These are phyloP conservation scores for Ceratocystis variospora DNA, from an alignment of 2,329 filamentous ascomycete species.

Conservation along the genomic window DNA sequence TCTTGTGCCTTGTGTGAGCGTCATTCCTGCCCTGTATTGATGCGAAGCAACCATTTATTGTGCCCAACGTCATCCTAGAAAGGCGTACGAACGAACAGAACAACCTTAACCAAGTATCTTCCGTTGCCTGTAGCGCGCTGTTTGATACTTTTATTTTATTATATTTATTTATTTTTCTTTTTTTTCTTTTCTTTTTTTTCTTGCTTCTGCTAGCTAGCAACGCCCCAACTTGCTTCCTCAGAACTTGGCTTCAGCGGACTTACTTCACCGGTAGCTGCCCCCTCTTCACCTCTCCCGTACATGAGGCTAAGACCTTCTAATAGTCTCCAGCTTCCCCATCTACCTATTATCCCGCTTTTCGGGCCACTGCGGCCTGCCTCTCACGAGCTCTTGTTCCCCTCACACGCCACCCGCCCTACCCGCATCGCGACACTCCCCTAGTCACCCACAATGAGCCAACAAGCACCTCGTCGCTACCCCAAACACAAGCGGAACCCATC, in stretches of 20 bases:
- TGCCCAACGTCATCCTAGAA: background rate
- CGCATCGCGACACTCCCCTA: too few species aligned
- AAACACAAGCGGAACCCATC: slow-evolving; percentile 31
- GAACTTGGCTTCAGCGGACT: too few species aligned
- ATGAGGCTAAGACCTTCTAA: too few species aligned
- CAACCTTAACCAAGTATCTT: background rate
- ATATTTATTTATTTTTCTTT: background rate
- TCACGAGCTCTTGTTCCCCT: background rate
- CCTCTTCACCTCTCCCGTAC: too few species aligned
- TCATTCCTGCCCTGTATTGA: background rate
- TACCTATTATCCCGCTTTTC: too few species aligned
- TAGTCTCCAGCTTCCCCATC: too few species aligned
- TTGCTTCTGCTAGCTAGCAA: too few species aligned
- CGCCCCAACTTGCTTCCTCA: too few species aligned
- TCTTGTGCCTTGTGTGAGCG: background rate
- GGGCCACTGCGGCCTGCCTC: background rate
- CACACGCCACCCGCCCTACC: background rate
- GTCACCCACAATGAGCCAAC: slow-evolving; percentile 30
- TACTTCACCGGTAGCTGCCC: background rate
- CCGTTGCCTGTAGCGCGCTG: background rate
- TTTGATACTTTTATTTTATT: too few species aligned
- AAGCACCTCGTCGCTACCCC: slow-evolving; percentile 29
- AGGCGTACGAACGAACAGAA: background rate
- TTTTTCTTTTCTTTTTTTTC: background rate
- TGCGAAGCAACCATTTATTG: background rate